Evolutionary conservation across 164 flowering plant genomes (phyloP).

Genomic region (Berberis vulgaris): DNA sequence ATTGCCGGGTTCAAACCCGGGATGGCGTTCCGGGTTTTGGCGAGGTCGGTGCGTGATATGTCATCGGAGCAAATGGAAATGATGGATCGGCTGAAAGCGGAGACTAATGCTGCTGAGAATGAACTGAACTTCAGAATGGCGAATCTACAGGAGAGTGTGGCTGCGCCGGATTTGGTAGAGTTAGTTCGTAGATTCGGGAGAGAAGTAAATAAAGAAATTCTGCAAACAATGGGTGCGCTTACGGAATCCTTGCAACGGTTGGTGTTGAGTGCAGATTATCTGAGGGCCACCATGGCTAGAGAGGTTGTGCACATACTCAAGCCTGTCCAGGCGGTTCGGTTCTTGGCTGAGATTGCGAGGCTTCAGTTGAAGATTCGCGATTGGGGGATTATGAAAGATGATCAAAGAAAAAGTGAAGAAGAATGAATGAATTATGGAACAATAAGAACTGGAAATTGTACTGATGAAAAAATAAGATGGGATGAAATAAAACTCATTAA

Average conservation of each 20-base stretch:
- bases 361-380: conserved; percentile 6
- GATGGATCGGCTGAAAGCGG: conserved; percentile 13
- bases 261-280: not conserved
- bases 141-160: conserved; percentile 2
- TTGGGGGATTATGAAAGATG: conserved; percentile 2
- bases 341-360: not conserved
- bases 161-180: not conserved
- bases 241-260: not conserved
- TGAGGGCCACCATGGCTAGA: not conserved
- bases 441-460: not conserved
- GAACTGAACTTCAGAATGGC: not conserved
- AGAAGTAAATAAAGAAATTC: not conserved
- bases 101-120: conserved; percentile 4
- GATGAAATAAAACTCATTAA: not conserved
- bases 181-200: conserved; percentile 4
- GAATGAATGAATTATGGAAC: not conserved
- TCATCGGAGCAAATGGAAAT: conserved; percentile 25
- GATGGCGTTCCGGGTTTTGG: conserved; percentile 19
- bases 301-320: not conserved
- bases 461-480: not conserved
- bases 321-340: conserved; percentile 1
- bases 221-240: not conserved
- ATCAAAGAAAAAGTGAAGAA: not conserved
- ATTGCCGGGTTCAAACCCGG: conserved; percentile 49
- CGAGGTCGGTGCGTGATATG: conserved; percentile 22